These are phyloP conservation scores for Sporothrix mexicana DNA, from an alignment of 2,329 filamentous ascomycete species.

Conservation along the genomic window DNA sequence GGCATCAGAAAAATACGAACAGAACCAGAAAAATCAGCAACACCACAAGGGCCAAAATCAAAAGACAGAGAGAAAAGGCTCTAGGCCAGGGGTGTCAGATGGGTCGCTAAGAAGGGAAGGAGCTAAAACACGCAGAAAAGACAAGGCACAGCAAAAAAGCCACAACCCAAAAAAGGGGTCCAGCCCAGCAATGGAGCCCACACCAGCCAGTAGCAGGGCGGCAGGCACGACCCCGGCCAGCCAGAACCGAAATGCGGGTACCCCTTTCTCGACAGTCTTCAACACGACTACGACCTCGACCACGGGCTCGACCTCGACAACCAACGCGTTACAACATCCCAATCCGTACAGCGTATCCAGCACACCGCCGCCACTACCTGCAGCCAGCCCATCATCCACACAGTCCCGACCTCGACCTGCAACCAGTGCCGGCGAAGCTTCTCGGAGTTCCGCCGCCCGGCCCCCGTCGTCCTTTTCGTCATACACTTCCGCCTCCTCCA, in stretches of 20 bases:
- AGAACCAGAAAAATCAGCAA: neutral
- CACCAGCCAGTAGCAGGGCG: constrained; percentile 4
- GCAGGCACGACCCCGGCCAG: constrained; percentile 38
- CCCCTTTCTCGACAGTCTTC: constrained; percentile 42
- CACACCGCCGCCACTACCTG: constrained; percentile 10
- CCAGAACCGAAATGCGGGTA: constrained; percentile 40
- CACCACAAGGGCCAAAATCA: neutral
- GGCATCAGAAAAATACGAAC: neutral
- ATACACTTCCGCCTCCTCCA: constrained; percentile 16
- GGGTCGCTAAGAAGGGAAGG: constrained; percentile 21
- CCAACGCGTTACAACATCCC: neutral
- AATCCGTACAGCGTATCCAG: constrained; percentile 32
- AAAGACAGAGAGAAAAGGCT: neutral
- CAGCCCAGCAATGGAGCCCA: neutral
- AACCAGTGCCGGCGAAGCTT: constrained; percentile 46
- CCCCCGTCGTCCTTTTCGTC: neutral
- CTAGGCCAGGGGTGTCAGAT: constrained; percentile 7
- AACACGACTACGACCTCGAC: constrained; percentile 38
- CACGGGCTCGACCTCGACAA: constrained; percentile 11
- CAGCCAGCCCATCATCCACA: neutral
- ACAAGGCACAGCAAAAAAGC: neutral
- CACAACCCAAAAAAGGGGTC: neutral
- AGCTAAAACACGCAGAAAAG: neutral
- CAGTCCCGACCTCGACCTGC: constrained; percentile 44
- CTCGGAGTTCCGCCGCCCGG: neutral